Evolutionary conservation across 371 early-diverging fungal species (phyloP), one percentile per base, ranked within the genome.

Genomic region (Gilbertella persicaria): DNA sequence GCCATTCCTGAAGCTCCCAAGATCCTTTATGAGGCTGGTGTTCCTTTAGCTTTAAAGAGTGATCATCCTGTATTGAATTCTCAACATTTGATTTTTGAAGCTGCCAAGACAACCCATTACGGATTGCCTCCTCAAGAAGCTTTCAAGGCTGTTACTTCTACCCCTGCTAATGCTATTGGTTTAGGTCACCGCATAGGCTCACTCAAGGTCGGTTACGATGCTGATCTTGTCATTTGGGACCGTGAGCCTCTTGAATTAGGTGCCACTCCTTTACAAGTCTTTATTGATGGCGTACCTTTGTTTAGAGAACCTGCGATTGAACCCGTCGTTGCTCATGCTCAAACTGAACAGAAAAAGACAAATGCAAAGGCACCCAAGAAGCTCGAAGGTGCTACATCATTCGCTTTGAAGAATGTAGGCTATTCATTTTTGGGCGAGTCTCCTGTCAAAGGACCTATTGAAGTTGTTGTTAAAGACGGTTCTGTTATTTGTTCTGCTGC

Each of bases 1-100:
- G 81, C 77, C 28, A 80, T 83, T 24, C 79, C 84, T 24, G 54
- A 71, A 29, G 77, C 82, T 0, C 84, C 85, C 21, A 72, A 79
- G 64, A 80, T 86, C 30, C 61, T 91, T 20, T 50, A 70, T 13
- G 82, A 82, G 12, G 84, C 85, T 20, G 83, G 85, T 13, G 84
- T 89, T 45, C 65, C 83, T 19, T 84, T 91, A 29, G 85, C 88
- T 4, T 75, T 84, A 58, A 91, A 90, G 68, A 78, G 78, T 30
- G 91, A 91, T 57, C 92, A 91, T 58, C 89, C 91, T n/a, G 87
- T 90, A 20, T 46, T 83, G 23, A 87, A 89, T 64, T 58, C 67
- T n/a, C 84, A 87, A 70, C 72, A 82, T 44, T 72, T 91, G 12
- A 69, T 85, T n/a, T 88, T 77, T 62, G 89, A 91, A 60, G 90